Percentiles rank a stretch among this genome's conserved stretches.
Conservation (phyloP, 495 filamentous ascomycete genomes). For the Trichocladium antarcticum region DNA sequence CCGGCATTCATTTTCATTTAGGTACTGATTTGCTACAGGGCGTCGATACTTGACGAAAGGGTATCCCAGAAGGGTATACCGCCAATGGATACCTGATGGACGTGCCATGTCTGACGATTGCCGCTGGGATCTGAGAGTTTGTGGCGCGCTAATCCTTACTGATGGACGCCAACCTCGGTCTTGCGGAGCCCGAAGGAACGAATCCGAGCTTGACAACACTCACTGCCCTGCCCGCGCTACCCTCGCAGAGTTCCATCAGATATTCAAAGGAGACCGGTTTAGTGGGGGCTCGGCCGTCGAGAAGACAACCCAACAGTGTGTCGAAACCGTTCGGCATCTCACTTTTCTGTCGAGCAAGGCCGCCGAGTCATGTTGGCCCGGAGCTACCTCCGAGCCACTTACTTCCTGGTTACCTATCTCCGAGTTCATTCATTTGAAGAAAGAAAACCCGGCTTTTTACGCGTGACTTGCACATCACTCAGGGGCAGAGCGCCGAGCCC, state of each 20-base stretch:
- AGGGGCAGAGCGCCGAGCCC: background rate
- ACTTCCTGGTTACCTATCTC: background rate
- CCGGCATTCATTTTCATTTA: too few relatives aligned
- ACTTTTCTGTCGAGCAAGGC: too few relatives aligned
- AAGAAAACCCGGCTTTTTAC: background rate
- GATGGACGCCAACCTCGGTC: constrained; percentile 13
- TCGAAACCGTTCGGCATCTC: too few relatives aligned
- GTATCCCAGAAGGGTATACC: constrained; percentile 23
- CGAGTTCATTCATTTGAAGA: background rate
- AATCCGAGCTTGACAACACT: background rate
- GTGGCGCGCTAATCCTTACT: background rate
- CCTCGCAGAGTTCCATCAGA: background rate
- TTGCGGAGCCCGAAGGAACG: constrained; percentile 12
- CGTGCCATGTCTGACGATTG: constrained; percentile 7
- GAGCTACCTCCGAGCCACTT: background rate
- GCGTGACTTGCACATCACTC: constrained; percentile 1
- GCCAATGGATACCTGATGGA: too few relatives aligned
- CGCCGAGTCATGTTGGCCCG: background rate
- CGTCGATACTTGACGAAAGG: constrained; percentile 20
- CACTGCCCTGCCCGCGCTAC: background rate
- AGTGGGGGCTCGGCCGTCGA: background rate
- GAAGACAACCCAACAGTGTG: too few relatives aligned
- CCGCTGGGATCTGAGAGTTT: constrained; percentile 4
- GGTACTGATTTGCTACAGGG: background rate
- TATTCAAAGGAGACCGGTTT: background rate